phyloP scores from a whole-genome alignment of 2,329 filamentous ascomycete species.

The Aspergillus texensis region DNA sequence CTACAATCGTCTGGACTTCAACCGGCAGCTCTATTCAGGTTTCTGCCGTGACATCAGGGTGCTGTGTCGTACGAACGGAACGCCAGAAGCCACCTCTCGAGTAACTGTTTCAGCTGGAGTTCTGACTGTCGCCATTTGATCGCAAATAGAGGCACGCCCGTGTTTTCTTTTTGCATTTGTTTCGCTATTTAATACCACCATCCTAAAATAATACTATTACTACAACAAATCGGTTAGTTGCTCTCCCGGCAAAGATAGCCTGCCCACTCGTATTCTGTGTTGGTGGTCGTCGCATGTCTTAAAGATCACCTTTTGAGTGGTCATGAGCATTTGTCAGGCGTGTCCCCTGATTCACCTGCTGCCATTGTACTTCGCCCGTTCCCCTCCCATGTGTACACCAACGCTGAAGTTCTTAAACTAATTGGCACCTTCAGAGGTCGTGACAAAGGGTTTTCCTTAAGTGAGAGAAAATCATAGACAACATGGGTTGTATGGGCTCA shows the following conservation, averaged over 20 bases:
- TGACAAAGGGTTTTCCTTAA: not conserved
- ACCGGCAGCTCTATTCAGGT: not conserved
- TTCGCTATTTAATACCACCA: not conserved
- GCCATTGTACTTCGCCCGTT: not conserved
- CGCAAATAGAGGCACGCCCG: slow-evolving; percentile 4
- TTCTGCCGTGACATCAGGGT: slow-evolving; percentile 2
- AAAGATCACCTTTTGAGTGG: slow-evolving; percentile 12
- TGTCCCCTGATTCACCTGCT: slow-evolving; percentile 22
- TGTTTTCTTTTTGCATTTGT: not conserved
- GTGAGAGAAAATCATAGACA: slow-evolving; percentile 13
- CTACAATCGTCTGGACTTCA: not conserved
- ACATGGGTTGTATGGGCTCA: slow-evolving; percentile 50
- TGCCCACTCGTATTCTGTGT: slow-evolving; percentile 2
- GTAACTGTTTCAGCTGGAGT: slow-evolving; percentile 1
- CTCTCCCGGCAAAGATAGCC: not conserved
- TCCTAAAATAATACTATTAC: not conserved
- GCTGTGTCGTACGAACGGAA: not conserved
- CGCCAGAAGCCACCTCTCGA: slow-evolving; percentile 3
- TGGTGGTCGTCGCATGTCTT: slow-evolving; percentile 18
- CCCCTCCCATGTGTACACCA: not conserved
- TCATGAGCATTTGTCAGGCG: slow-evolving; percentile 8
- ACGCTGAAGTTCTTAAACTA: not conserved
- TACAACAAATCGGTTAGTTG: slow-evolving; percentile 2
- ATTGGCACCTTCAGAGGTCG: slow-evolving; percentile 1
- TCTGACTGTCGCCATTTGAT: not conserved